phyloP scores from a whole-genome alignment of 202 grass and related monocot species.

The Musa balbisiana region DNA sequence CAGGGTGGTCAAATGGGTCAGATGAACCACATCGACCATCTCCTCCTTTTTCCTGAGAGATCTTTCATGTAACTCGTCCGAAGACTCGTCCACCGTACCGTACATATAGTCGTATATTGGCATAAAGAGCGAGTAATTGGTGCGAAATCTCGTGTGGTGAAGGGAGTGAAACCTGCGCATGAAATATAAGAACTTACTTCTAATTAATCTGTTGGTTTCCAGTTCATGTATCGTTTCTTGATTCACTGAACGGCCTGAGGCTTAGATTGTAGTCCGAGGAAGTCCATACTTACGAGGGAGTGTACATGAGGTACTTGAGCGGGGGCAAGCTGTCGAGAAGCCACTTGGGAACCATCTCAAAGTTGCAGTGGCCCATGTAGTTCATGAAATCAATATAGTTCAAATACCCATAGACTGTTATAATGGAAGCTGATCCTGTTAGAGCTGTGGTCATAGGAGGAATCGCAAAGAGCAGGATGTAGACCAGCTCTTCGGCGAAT shows the following conservation, averaged over 20 bases:
- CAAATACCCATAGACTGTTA: slow-evolving; percentile 32
- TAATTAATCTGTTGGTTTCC: too few species aligned
- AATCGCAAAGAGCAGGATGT: slow-evolving; percentile 72
- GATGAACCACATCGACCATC: slow-evolving; percentile 59
- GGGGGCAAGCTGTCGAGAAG: slow-evolving; percentile 51
- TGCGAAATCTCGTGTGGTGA: slow-evolving; percentile 80
- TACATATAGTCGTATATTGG: slow-evolving; percentile 78
- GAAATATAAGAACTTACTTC: too few species aligned
- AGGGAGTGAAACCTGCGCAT: slow-evolving; percentile 68
- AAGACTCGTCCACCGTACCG: slow-evolving; percentile 57
- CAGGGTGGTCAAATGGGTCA: slow-evolving; percentile 63
- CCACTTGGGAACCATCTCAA: slow-evolving; percentile 63
- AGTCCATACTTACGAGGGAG: slow-evolving; percentile 57
- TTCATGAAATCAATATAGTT: slow-evolving; percentile 92
- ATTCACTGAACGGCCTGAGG: too few species aligned
- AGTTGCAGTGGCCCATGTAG: slow-evolving; percentile 90
- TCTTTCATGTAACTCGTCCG: slow-evolving; percentile 55
- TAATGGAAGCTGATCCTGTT: slow-evolving; percentile 30
- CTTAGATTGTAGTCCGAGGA: too few species aligned
- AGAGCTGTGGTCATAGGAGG: slow-evolving; percentile 29
- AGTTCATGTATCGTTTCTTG: too few species aligned
- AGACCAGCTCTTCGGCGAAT: slow-evolving; percentile 63
- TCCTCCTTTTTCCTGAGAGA: slow-evolving; percentile 23
- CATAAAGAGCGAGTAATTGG: slow-evolving; percentile 92
- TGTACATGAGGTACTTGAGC: slow-evolving; percentile 74